Percentiles rank a stretch among this genome's conserved stretches.
Evolutionary conservation across 768 basidiomycete species (phyloP).

Genomic region (Ramaria sp.): DNA sequence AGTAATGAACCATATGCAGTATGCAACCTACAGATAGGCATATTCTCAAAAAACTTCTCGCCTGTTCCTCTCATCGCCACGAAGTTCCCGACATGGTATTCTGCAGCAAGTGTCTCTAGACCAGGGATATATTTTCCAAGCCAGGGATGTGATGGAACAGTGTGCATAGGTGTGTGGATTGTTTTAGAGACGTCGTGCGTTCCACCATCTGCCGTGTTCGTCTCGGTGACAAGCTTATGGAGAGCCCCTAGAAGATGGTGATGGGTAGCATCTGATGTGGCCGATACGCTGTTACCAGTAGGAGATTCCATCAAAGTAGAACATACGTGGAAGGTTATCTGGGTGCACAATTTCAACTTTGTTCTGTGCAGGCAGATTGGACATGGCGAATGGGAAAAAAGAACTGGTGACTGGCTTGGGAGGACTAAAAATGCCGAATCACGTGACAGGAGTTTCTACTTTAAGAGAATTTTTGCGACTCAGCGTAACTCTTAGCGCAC

Average conservation of each 20-base stretch:
- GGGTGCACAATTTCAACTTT: constrained; percentile 21
- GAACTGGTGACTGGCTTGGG: too few relatives aligned
- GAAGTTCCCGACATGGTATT: constrained; percentile 50
- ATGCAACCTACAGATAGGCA: constrained; percentile 45
- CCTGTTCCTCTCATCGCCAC: constrained; percentile 36
- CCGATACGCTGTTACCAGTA: neutral
- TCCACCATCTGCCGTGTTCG: constrained; percentile 1
- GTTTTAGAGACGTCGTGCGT: constrained; percentile 8
- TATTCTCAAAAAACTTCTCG: constrained; percentile 55
- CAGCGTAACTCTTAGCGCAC: too few relatives aligned
- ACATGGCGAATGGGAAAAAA: neutral
- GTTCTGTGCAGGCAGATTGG: neutral
- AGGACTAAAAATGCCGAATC: too few relatives aligned
- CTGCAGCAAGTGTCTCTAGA: constrained; percentile 38
- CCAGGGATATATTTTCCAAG: constrained; percentile 35
- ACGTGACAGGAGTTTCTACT: too few relatives aligned
- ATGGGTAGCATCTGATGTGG: neutral
- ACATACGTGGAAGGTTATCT: constrained; percentile 23
- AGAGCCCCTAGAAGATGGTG: neutral
- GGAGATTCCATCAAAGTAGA: neutral
- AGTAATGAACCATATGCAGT: constrained; percentile 10
- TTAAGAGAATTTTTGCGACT: too few relatives aligned
- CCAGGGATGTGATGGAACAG: constrained; percentile 8
- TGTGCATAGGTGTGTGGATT: constrained; percentile 7
- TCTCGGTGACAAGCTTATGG: constrained; percentile 7